Percentiles rank a stretch among this genome's conserved stretches.
Conservation (phyloP, 2,329 filamentous ascomycete species). For the Penicillium brevicompactum region DNA sequence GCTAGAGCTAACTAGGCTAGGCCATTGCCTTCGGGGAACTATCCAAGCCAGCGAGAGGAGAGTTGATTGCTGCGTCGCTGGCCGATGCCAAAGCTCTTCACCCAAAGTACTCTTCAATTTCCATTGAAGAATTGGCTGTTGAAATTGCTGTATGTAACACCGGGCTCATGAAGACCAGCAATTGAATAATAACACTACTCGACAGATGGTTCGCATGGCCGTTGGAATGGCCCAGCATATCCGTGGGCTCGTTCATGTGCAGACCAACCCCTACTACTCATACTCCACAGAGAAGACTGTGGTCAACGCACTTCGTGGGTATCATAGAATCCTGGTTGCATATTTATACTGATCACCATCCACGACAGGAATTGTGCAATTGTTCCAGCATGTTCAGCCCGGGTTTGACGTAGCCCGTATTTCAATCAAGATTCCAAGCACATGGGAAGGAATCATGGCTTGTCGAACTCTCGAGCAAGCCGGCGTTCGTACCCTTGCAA, state of each 20-base stretch:
- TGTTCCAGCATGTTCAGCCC: constrained; percentile 50
- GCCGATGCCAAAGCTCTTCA: constrained; percentile 39
- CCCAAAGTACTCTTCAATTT: constrained; percentile 39
- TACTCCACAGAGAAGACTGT: constrained; percentile 55
- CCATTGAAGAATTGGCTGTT: constrained; percentile 54
- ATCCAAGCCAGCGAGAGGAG: constrained; percentile 42
- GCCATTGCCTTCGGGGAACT: constrained; percentile 56
- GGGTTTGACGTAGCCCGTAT: constrained; percentile 52
- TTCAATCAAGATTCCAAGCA: constrained; percentile 66
- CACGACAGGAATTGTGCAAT: constrained; percentile 51
- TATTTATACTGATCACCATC: background rate
- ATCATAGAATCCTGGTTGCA: background rate
- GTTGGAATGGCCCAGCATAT: constrained; percentile 54
- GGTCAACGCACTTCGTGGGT: constrained; percentile 54
- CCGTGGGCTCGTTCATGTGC: constrained; percentile 58
- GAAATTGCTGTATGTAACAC: constrained; percentile 60
- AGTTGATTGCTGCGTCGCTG: constrained; percentile 22
- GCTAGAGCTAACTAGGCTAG: constrained; percentile 19
- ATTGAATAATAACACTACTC: background rate
- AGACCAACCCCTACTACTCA: constrained; percentile 60
- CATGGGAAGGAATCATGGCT: constrained; percentile 65
- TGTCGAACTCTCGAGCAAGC: constrained; percentile 56
- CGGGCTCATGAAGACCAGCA: too few species aligned
- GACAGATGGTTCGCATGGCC: constrained; percentile 60
- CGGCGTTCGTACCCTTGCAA: constrained; percentile 63